Percentiles rank a stretch among this genome's conserved stretches.
phyloP scores from a whole-genome alignment of 495 filamentous ascomycete genomes.

The Lophium mytilinum region DNA sequence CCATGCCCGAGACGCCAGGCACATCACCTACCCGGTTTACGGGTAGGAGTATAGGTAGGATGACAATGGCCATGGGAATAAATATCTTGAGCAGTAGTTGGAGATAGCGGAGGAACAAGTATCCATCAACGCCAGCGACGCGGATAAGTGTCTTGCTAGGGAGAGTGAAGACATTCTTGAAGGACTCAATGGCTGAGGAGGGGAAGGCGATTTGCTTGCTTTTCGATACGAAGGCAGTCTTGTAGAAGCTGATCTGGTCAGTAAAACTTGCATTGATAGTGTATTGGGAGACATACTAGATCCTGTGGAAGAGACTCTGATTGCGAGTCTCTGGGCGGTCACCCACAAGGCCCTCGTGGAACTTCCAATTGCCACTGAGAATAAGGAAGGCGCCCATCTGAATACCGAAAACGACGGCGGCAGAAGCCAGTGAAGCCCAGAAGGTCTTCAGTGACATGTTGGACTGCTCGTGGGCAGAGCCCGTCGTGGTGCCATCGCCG shows the following conservation, averaged over 20 bases:
- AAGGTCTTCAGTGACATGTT: conserved; percentile 15
- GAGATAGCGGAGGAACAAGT: conserved; percentile 94
- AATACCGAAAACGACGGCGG: conserved; percentile 22
- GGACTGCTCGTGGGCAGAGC: not conserved
- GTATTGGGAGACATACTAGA: conserved; percentile 14
- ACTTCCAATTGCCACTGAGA: conserved; percentile 22
- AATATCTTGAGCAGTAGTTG: conserved; percentile 92
- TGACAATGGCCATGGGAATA: conserved; percentile 64
- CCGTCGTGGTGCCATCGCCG: not conserved
- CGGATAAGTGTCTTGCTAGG: conserved; percentile 20
- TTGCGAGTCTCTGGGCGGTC: conserved; percentile 1
- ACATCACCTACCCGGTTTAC: conserved; percentile 48
- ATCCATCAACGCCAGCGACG: conserved; percentile 73
- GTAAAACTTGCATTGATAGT: not conserved
- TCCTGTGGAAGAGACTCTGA: conserved; percentile 20
- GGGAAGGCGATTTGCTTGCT: conserved; percentile 12
- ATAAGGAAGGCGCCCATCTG: conserved; percentile 20
- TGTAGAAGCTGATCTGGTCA: conserved; percentile 18
- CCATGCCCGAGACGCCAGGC: conserved; percentile 42
- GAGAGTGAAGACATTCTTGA: conserved; percentile 26
- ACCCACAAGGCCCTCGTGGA: not conserved
- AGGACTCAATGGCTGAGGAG: conserved; percentile 15
- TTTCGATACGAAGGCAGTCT: conserved; percentile 22
- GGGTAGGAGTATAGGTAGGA: conserved; percentile 80
- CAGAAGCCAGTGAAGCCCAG: conserved; percentile 20